Percentiles rank a stretch among this genome's conserved stretches.
Evolutionary conservation across 192 early-diverging fungal genomes (phyloP).

Genomic region (Backusella macrospora): DNA sequence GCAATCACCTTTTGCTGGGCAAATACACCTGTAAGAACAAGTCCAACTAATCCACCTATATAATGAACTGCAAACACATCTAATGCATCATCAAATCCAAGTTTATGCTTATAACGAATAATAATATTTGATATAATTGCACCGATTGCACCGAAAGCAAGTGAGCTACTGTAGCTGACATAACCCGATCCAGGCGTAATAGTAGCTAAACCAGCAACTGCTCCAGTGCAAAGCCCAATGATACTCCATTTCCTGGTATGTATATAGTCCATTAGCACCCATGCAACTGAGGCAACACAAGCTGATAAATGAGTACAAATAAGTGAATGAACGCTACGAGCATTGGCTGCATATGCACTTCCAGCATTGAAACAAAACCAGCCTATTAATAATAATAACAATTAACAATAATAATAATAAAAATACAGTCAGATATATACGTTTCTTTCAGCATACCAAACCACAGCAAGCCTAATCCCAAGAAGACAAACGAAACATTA

Average conservation of each 20-base stretch:
- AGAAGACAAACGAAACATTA: conserved; percentile 79
- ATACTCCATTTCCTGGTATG: conserved; percentile 70
- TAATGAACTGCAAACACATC: conserved; percentile 69
- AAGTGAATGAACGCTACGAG: conserved; percentile 73
- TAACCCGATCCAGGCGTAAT: conserved; percentile 88
- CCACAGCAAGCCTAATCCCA: conserved; percentile 81
- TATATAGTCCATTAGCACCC: conserved; percentile 73
- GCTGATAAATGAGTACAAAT: conserved; percentile 79
- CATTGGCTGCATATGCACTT: conserved; percentile 64
- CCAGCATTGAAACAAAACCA: conserved; percentile 92
- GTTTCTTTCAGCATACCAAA: conserved; percentile 68
- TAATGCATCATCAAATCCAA: conserved; percentile 77
- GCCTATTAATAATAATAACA: conserved; percentile 48
- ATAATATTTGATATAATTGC: conserved; percentile 67
- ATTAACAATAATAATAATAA: conserved; percentile 51
- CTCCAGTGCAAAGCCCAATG: conserved; percentile 89
- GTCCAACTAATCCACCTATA: conserved; percentile 46
- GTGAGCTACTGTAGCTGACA: conserved; percentile 70
- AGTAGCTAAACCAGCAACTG: conserved; percentile 84
- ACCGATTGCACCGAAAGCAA: conserved; percentile 75
- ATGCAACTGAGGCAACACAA: conserved; percentile 68
- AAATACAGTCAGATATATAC: background rate
- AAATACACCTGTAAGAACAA: conserved; percentile 85
- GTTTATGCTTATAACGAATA: conserved; percentile 61
- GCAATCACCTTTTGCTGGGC: conserved; percentile 70